Evolutionary conservation across 768 basidiomycete species (phyloP), one percentile per base, ranked within the genome.

Genomic region (Naganishia onofrii): DNA sequence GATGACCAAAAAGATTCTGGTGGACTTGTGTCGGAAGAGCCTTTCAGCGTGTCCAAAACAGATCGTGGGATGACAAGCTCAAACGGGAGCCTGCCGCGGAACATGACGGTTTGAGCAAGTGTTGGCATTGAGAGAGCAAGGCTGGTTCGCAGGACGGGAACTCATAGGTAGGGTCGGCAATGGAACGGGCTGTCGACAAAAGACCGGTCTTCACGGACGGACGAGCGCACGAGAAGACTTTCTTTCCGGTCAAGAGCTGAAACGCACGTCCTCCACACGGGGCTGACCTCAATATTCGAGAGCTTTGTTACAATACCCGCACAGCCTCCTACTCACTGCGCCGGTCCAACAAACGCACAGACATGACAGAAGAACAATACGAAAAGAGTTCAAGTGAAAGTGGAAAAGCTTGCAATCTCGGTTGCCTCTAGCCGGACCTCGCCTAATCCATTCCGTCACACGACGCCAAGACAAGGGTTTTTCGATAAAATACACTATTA

Each of bases 201-300:
- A 36, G 34, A 36, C 34, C 34, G 34, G 12, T 36, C 6, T 36
- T 36, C 6, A 36, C 34, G 19, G 32, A 34, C 26, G 21, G n/a
- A n/a, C n/a, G n/a, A n/a, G n/a, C n/a, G n/a, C n/a, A n/a, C n/a
- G n/a, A n/a, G n/a, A n/a, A n/a, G n/a, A n/a, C n/a, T n/a, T n/a
- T n/a, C n/a, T 44, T 19, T n/a, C 42, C 60, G 60, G 60, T 26
- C 60, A 46, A 38, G 46, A 29, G 23, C 60, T 63, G 60, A 63
- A 63, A 63, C 60, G n/a, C 42, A 17, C 7, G 2, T 8, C 42
- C 15, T 8, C 42, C 15, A 2, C 8, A 7, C 13, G 15, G 7
- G 7, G 42, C 42, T 42, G 42, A 42, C 42, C 42, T 42, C 42
- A 36, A 36, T 36, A 17, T 42, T 8, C 42, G 8, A 15, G 8